Percentiles rank a stretch among this genome's conserved stretches.
These are phyloP conservation scores for Apostasia ramifera DNA, from an alignment of 106 monocot genomes.

Conservation along the genomic window DNA sequence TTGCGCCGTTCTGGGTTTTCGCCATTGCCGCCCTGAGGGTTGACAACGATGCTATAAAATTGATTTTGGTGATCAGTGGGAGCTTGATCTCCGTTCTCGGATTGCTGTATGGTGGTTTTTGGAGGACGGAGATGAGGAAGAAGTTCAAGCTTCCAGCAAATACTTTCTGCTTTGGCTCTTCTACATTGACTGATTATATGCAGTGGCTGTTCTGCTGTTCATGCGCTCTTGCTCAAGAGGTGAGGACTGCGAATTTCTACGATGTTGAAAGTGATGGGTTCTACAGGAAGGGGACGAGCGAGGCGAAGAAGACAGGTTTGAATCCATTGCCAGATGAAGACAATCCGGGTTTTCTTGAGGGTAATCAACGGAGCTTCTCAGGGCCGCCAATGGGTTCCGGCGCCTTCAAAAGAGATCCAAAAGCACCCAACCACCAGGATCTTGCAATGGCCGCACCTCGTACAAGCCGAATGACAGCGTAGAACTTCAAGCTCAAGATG, in stretches of 20 bases:
- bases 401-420: no score
- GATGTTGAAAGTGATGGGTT: constrained; percentile 11
- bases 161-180: constrained; percentile 18
- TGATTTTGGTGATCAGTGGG: constrained; percentile 17
- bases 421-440: no score
- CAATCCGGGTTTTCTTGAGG: no score
- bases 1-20: constrained; percentile 39
- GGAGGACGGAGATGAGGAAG: constrained; percentile 44
- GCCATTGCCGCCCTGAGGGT: constrained; percentile 26
- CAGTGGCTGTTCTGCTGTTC: constrained; percentile 42
- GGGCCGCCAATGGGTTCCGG: no score
- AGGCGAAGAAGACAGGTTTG: no score
- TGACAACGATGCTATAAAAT: constrained; percentile 15
- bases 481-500: no score
- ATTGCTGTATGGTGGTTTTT: constrained; percentile 37
- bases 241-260: constrained; percentile 33
- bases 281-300: neutral
- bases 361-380: no score
- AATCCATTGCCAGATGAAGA: no score
- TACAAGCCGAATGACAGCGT: no score
- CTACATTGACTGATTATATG: constrained; percentile 24
- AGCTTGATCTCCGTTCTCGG: constrained; percentile 24
- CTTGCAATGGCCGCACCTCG: no score
- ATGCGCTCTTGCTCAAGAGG: constrained; percentile 36
- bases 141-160: constrained; percentile 24